Base-by-base conservation (phyloP, 345 rosid species). In the Cardamine resedifolia region DNA sequence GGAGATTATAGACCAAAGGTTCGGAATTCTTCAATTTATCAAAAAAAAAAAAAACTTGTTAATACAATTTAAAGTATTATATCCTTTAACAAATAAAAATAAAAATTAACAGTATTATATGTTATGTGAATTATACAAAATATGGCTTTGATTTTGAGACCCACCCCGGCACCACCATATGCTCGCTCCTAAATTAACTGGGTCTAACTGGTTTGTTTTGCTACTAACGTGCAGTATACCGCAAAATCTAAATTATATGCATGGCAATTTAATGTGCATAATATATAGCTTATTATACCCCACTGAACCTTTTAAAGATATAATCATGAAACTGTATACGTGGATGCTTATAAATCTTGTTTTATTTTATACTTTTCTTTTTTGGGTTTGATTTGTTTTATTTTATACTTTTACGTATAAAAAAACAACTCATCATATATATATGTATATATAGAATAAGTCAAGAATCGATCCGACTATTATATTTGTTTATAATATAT, bases 401-500 rank as follows among this genome's bases (percentile, higher is more conserved):
- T n/a, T n/a, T n/a, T n/a, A n/a, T n/a, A n/a, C n/a, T n/a, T n/a
- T n/a, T n/a, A n/a, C n/a, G n/a, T n/a, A n/a, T n/a, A n/a, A n/a
- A n/a, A n/a, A n/a, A n/a, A n/a, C n/a, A n/a, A n/a, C n/a, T n/a
- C n/a, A n/a, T n/a, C n/a, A n/a, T n/a, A n/a, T n/a, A n/a, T n/a
- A n/a, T n/a, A n/a, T n/a, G n/a, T n/a, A n/a, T n/a, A 9, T 39
- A 30, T 16, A 21, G 36, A 50, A 66, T 27, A 58, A 58, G 61
- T 16, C 38, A 59, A 67, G 27, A 66, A 41, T 10, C n/a, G 55
- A 66, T 74, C 61, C 48, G 62, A 53, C 39, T 47, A 47, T 41
- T 24, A 31, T 64, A 33, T 2, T 3, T 64, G 24, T 65, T 23
- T 48, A 47, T 73, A 19, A 21, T 19, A 63, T 53, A 20, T 7